phyloP scores from a whole-genome alignment of 176 grass and related monocot species.

The Leersia perrieri region DNA sequence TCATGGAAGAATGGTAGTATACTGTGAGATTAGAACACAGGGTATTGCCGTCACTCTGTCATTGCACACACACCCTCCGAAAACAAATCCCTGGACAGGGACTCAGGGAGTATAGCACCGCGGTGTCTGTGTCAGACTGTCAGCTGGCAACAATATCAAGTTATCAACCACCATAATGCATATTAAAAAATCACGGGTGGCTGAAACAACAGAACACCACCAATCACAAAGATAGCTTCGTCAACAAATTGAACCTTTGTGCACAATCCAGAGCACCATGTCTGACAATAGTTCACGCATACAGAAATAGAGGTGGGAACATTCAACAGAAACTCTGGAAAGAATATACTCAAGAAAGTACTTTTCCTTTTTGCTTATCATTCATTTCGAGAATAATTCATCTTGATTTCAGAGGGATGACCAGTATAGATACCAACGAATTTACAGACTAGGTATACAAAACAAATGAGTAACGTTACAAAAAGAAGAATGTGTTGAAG shows the following conservation, averaged over 20 bases:
- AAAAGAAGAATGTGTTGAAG: slow-evolving; percentile 17
- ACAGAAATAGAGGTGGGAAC: neutral
- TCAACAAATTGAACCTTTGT: neutral
- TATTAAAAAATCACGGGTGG: neutral
- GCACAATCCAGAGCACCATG: slow-evolving; percentile 6
- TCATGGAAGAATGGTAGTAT: too few species aligned
- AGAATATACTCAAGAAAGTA: too few species aligned
- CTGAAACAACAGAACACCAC: neutral
- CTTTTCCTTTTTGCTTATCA: slow-evolving; percentile 4
- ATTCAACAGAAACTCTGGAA: neutral
- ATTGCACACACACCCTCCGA: neutral
- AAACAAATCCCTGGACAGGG: too few species aligned
- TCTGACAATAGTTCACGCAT: neutral
- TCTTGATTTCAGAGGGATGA: slow-evolving; percentile 35
- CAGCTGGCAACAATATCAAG: slow-evolving; percentile 1
- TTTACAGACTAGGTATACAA: slow-evolving; percentile 47
- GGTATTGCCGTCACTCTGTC: neutral
- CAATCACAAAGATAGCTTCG: neutral
- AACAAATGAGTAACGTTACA: slow-evolving; percentile 34
- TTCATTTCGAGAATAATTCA: slow-evolving; percentile 33
- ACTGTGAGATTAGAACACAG: slow-evolving; percentile 29
- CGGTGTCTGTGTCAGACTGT: too few species aligned
- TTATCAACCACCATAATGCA: neutral
- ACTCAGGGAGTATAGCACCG: too few species aligned
- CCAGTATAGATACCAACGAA: slow-evolving; percentile 36